Base-by-base conservation (phyloP, 177 flowering plant species). In the Vitis hybrid region DNA sequence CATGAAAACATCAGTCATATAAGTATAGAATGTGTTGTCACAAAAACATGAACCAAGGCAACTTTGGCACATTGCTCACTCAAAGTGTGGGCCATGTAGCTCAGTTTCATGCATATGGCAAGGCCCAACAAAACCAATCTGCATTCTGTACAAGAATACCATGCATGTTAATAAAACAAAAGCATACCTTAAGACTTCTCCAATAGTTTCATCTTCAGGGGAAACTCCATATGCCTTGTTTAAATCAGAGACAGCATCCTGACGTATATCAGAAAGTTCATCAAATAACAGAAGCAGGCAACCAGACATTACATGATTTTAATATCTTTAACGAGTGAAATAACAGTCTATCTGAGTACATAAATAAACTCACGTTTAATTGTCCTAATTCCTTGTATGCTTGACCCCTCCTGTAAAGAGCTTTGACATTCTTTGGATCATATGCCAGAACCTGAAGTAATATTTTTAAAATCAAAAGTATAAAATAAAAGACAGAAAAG, bases 371-470 rank as follows among this genome's bases (percentile, higher is more conserved):
- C 76, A 93, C 99, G 65, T 83, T 81, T 48, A 90, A 78, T 52
- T 66, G 84, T 62, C 93, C 93, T 35, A 88, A 68, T 74, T 87
- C 97, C 79, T 79, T 88, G 68, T 91, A 87, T 62, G 99, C 99
- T 81, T 93, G 97, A 78, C 99, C 98, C 72, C 98, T 85, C 55
- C 99, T 85, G 76, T 96, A 96, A 64, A 93, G 92, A 72, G 99
- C 99, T 79, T 96, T 96, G 69, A 89, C 87, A 86, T 93, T 96
- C 69, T 78, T 82, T 12, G 80, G 75, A 76, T 96, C 99, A 81
- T 82, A 79, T 21, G 81, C 80, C 87, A 93, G 82, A 30, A 91
- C 96, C 99, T 95, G 83, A 60, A 72, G 69, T 51, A 61, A 62
- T 40, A 70, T 4, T 24, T 32, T 32, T 48, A 30, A 55, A 27